Evolutionary conservation across 108 stramenopile genomes (phyloP), one percentile per base, ranked within the genome.

Genomic region (Epithemia pelagica): DNA sequence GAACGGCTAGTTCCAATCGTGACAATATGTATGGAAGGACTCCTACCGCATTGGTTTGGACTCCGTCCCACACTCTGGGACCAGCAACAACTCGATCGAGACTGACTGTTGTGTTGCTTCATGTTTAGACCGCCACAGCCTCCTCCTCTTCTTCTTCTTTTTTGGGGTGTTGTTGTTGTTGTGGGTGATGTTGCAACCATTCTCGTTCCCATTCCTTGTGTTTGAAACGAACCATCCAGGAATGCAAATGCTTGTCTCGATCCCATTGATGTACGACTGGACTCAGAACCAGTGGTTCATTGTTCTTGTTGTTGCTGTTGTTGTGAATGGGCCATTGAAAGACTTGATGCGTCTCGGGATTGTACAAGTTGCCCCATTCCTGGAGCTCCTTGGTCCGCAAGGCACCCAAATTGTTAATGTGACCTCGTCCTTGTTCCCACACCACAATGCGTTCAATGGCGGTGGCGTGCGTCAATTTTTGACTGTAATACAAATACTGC

Each of bases 181-280:
- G n/a, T n/a, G n/a, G n/a, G 15, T 46, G 37, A 5, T 46, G 3
- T 63, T 63, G 27, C 22, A 52, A 18, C 65, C 65, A 66, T 55
- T 66, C 65, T 1, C 27, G 3, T 31, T 30, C 24, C 65, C 65
- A 66, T 54, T 23, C 30, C n/a, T 28, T 28, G 52, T 66, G 65
- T 30, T 25, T 32, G 5, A 10, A 21, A 29, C 28, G 23, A 18
- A 25, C n/a, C 54, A 66, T 66, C 25, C 58, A 65, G 0, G 3
- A 24, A 33, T 75, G 74, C 54, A 90, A 73, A 59, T 86, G 74
- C 18, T 75, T 70, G 62, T 93, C 92, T 57, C 92, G 79, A 62
- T 93, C 92, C 80, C 84, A 93, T 63, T 93, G 92, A 67, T 93
- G 92, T 2, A 79, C 92, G 0, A 93, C 92, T 18, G 87, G 84